Conservation (phyloP, 139 green algal species). For the Tetraselmis striata region DNA sequence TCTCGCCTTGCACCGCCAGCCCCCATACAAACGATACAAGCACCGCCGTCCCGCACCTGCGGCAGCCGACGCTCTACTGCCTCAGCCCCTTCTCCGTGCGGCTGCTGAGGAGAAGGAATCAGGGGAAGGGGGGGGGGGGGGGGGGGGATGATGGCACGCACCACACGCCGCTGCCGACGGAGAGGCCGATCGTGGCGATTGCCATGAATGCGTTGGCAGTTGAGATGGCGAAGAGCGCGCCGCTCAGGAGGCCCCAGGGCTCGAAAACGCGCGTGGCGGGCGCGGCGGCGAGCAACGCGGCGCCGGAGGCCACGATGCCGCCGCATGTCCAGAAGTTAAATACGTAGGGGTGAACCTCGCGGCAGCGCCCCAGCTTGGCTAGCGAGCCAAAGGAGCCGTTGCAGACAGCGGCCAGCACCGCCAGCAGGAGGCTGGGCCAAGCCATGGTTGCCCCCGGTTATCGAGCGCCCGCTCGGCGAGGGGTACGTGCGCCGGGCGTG, state of each 20-base stretch:
- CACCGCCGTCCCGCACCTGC: slow-evolving; percentile 23
- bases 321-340: slow-evolving; percentile 18
- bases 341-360: background rate
- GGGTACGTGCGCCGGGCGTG: too few relatives aligned
- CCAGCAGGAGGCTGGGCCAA: background rate
- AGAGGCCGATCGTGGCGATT: slow-evolving; percentile 17
- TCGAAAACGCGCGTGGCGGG: slow-evolving; percentile 2
- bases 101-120: too few relatives aligned
- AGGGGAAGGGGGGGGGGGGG: too few relatives aligned
- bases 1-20: slow-evolving; percentile 5
- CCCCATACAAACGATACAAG: slow-evolving; percentile 21
- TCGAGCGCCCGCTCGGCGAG: too few relatives aligned
- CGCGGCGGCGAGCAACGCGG: background rate
- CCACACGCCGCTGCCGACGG: slow-evolving; percentile 21
- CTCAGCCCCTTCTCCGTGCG: too few relatives aligned
- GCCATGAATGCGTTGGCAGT: slow-evolving; percentile 13
- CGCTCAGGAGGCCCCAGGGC: slow-evolving; percentile 13
- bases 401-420: slow-evolving; percentile 7
- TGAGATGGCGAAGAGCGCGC: slow-evolving; percentile 20
- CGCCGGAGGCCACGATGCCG: background rate
- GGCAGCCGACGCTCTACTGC: too few relatives aligned
- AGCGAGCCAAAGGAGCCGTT: slow-evolving; percentile 26
- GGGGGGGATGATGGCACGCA: too few relatives aligned
- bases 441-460: too few relatives aligned
- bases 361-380: slow-evolving; percentile 7